Conservation (phyloP, 2,329 filamentous ascomycete genomes). For the Thelonectria rubi region DNA sequence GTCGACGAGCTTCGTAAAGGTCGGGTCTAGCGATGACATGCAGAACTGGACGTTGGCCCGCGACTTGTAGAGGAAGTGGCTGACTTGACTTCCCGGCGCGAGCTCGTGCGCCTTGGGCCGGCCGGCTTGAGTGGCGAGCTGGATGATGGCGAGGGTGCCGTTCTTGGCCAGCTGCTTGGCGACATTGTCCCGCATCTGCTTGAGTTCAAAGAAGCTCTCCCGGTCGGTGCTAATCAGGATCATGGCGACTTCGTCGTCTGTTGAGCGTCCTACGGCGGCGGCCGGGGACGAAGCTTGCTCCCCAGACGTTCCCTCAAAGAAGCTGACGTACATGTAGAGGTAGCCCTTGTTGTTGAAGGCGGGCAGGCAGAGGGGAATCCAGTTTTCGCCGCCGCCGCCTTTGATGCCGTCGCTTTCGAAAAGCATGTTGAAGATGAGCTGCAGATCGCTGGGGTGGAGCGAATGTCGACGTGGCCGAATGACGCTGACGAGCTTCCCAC, state of each 20-base stretch:
- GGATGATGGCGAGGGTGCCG: constrained; percentile 78
- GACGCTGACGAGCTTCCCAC: constrained; percentile 92
- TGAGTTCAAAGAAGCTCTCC: constrained; percentile 90
- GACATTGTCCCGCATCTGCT: constrained; percentile 73
- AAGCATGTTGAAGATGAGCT: constrained; percentile 99
- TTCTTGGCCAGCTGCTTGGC: constrained; percentile 77
- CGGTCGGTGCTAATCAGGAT: constrained; percentile 92
- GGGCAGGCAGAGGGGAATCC: constrained; percentile 94
- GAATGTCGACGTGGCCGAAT: constrained; percentile 94
- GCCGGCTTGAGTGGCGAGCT: constrained; percentile 73
- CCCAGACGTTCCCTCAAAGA: constrained; percentile 71
- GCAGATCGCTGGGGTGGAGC: constrained; percentile 92
- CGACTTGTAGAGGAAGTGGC: constrained; percentile 96
- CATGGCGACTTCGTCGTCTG: constrained; percentile 85
- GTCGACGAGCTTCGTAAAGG: constrained; percentile 67
- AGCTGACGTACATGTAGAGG: constrained; percentile 99
- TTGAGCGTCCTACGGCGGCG: constrained; percentile 71
- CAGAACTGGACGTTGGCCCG: constrained; percentile 94
- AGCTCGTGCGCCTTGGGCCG: constrained; percentile 79
- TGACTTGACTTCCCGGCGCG: constrained; percentile 79
- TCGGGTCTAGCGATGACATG: constrained; percentile 82
- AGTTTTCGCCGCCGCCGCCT: constrained; percentile 90
- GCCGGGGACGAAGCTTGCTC: constrained; percentile 53
- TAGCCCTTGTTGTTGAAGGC: constrained; percentile 98
- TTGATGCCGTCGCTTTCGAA: constrained; percentile 95